Evolutionary conservation across 352 stramenopile species (phyloP).

Genomic region (Phytophthora boehmeriae): DNA sequence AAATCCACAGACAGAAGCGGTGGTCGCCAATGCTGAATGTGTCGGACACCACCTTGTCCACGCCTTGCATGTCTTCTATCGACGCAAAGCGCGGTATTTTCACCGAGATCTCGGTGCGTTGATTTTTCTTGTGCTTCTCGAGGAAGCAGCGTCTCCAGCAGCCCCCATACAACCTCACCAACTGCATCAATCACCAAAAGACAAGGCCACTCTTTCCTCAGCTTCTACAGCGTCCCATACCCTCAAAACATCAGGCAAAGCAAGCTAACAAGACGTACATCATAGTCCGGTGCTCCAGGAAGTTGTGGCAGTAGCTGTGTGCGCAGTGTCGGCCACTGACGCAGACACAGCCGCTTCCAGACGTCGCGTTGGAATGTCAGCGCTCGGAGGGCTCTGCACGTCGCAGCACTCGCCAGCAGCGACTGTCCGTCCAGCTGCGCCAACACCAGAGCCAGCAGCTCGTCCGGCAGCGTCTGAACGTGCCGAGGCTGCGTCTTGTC

Average conservation of each 20-base stretch:
- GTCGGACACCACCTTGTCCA: slow-evolving; percentile 80
- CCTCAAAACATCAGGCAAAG: slow-evolving; percentile 5
- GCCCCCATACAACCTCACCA: slow-evolving; percentile 78
- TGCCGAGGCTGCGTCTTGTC: slow-evolving; percentile 1
- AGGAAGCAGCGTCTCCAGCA: slow-evolving; percentile 75
- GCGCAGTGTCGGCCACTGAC: slow-evolving; percentile 60
- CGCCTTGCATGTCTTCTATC: slow-evolving; percentile 25
- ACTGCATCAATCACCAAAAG: slow-evolving; percentile 30
- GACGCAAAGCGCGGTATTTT: slow-evolving; percentile 57
- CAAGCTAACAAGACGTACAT: slow-evolving; percentile 46
- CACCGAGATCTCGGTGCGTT: slow-evolving; percentile 61
- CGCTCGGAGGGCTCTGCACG: slow-evolving; percentile 48
- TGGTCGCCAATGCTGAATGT: slow-evolving; percentile 77
- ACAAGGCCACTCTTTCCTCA: slow-evolving; percentile 19
- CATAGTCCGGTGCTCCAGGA: slow-evolving; percentile 75
- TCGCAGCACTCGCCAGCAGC: slow-evolving; percentile 51
- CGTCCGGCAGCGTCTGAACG: slow-evolving; percentile 54
- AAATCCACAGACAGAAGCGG: slow-evolving; percentile 82
- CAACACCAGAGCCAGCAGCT: slow-evolving; percentile 57
- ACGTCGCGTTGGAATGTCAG: slow-evolving; percentile 64
- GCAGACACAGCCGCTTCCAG: slow-evolving; percentile 72
- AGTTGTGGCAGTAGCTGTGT: slow-evolving; percentile 69
- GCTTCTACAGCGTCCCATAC: slow-evolving; percentile 3
- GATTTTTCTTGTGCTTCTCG: slow-evolving; percentile 51
- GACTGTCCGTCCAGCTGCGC: slow-evolving; percentile 59